Conservation (phyloP, 441 rosid genomes). For the Erodium moschatum region DNA sequence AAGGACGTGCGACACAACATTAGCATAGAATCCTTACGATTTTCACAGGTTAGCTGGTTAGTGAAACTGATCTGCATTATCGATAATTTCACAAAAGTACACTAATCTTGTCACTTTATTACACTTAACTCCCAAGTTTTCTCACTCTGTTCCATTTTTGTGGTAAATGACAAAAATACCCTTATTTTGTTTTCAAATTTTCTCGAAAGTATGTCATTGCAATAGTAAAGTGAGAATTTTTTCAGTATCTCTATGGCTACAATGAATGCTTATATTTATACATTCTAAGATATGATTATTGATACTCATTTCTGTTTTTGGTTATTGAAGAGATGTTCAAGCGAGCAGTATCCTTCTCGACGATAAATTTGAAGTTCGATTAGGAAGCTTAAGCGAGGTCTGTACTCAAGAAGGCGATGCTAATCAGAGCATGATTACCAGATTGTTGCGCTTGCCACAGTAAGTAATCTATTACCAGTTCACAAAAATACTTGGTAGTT, state of each 20-base stretch:
- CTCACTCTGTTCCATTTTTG: too few relatives aligned
- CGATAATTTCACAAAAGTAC: too few relatives aligned
- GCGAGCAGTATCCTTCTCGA: slow-evolving; percentile 98
- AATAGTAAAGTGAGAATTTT: too few relatives aligned
- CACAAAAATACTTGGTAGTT: neutral
- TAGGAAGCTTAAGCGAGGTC: slow-evolving; percentile 78
- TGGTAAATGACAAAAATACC: too few relatives aligned
- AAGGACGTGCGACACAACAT: too few relatives aligned
- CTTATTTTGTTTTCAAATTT: too few relatives aligned
- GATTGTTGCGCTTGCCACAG: slow-evolving; percentile 76
- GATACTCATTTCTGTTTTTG: slow-evolving; percentile 17
- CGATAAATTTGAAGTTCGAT: slow-evolving; percentile 91
- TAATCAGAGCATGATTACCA: slow-evolving; percentile 63
- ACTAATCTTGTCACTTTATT: too few relatives aligned
- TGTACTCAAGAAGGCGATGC: slow-evolving; percentile 62
- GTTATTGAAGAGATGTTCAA: slow-evolving; percentile 72
- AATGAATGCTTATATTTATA: neutral
- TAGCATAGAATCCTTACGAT: too few relatives aligned
- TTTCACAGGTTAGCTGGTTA: too few relatives aligned
- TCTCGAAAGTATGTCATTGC: too few relatives aligned
- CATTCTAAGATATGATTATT: neutral
- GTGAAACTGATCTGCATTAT: too few relatives aligned
- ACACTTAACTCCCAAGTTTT: too few relatives aligned
- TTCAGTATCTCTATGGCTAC: neutral
- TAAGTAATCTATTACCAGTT: slow-evolving; percentile 34